phyloP scores from a whole-genome alignment of 2,329 filamentous ascomycete species.

The Ploettnerulaceae sp. region DNA sequence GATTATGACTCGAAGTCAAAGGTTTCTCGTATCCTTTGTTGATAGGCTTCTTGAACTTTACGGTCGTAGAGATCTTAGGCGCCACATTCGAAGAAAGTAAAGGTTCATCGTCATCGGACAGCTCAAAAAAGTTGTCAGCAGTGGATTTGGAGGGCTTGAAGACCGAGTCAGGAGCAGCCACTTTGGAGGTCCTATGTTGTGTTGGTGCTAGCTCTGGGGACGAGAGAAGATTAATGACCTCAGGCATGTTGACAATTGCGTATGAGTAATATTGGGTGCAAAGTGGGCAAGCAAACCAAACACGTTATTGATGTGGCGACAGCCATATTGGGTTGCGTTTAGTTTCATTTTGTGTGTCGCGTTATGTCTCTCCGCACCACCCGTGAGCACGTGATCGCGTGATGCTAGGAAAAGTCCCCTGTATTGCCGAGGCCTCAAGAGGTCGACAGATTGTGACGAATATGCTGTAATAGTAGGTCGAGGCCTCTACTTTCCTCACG shows the following conservation, averaged over 20 bases:
- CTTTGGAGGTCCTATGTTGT: not conserved
- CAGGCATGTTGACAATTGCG: slow-evolving; percentile 1
- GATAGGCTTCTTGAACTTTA: not conserved
- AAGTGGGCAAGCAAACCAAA: not conserved
- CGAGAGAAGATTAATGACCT: slow-evolving; percentile 5
- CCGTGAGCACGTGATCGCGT: no score
- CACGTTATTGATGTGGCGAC: no score
- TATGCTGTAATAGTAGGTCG: no score
- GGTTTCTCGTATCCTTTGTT: not conserved
- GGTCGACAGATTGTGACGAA: no score
- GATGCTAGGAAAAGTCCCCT: no score
- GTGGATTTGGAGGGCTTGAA: not conserved
- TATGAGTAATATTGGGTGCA: no score
- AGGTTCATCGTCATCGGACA: slow-evolving; percentile 4
- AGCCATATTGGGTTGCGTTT: no score
- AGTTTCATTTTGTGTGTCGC: no score
- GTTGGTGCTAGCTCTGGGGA: not conserved
- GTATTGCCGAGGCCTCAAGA: no score
- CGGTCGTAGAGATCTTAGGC: not conserved
- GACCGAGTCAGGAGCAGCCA: not conserved
- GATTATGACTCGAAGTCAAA: not conserved
- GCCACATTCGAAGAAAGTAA: not conserved
- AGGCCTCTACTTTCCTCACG: no score
- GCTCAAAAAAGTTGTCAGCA: not conserved
- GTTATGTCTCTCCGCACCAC: no score